Conservation (phyloP, 805 yeast species). For the Cyberlindnera japonica region DNA sequence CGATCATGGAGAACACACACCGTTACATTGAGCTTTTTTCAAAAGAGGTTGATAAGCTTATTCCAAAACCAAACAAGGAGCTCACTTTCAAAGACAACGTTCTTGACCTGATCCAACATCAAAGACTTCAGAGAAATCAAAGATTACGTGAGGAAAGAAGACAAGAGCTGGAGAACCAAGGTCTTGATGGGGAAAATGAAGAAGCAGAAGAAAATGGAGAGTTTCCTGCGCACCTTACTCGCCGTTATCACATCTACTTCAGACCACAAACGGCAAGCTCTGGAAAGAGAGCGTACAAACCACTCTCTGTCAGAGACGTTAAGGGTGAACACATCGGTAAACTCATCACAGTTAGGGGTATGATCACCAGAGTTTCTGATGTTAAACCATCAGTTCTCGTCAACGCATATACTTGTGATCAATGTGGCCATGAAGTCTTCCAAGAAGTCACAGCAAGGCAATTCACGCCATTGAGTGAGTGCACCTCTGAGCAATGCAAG, state of each 20-base stretch:
- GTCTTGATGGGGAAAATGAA: conserved; percentile 27
- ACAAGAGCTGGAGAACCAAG: conserved; percentile 51
- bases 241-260: conserved; percentile 85
- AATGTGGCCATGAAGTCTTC: conserved; percentile 94
- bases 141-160: conserved; percentile 64
- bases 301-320: conserved; percentile 86
- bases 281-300: conserved; percentile 36
- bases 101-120: conserved; percentile 86
- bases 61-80: conserved; percentile 86
- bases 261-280: conserved; percentile 58
- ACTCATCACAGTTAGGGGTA: conserved; percentile 87
- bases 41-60: conserved; percentile 66
- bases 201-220: conserved; percentile 34
- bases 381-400: conserved; percentile 91
- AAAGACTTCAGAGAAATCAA: conserved; percentile 79
- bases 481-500: conserved; percentile 77
- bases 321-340: conserved; percentile 82
- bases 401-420: conserved; percentile 95
- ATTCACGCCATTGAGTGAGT: conserved; percentile 83
- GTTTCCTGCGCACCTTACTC: conserved; percentile 82
- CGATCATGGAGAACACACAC: conserved; percentile 68
- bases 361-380: conserved; percentile 92
- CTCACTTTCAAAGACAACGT: conserved; percentile 83
- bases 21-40: conserved; percentile 79
- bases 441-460: conserved; percentile 86